These are phyloP conservation scores for Dispira simplex DNA, from an alignment of 192 early-diverging fungal genomes.

Conservation along the genomic window DNA sequence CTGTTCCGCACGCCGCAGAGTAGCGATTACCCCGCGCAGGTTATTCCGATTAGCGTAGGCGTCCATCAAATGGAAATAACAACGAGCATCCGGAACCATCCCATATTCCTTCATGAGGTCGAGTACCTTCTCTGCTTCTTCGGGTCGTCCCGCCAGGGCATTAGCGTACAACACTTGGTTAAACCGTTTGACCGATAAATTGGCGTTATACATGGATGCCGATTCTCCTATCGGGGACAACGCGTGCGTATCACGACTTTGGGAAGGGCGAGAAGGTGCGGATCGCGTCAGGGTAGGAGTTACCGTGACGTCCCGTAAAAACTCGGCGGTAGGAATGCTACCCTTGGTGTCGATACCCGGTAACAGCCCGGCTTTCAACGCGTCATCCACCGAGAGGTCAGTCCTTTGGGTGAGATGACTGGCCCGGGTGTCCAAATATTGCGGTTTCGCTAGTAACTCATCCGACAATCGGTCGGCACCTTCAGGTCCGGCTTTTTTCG, in stretches of 20 bases:
- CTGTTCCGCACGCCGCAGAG: slow-evolving; percentile 45
- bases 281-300: background rate
- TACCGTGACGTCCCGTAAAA: background rate
- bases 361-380: background rate
- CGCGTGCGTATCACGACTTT: too few species aligned
- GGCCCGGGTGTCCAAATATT: slow-evolving; percentile 1
- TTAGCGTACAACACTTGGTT: slow-evolving; percentile 45
- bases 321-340: background rate
- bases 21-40: slow-evolving; percentile 34
- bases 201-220: background rate
- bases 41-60: slow-evolving; percentile 56
- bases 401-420: background rate
- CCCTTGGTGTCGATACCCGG: slow-evolving; percentile 7
- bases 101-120: slow-evolving; percentile 41
- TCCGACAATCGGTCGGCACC: background rate
- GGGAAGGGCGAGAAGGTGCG: background rate
- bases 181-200: slow-evolving; percentile 18
- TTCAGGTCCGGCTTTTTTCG: too few species aligned
- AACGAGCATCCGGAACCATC: slow-evolving; percentile 44
- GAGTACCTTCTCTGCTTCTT: slow-evolving; percentile 45
- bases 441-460: background rate
- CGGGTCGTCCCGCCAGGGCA: slow-evolving; percentile 37
- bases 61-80: slow-evolving; percentile 65
- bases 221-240: background rate
- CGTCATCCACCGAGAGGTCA: background rate